Base-by-base conservation (phyloP, 202 grass and related monocot species). In the Musa balbisiana region DNA sequence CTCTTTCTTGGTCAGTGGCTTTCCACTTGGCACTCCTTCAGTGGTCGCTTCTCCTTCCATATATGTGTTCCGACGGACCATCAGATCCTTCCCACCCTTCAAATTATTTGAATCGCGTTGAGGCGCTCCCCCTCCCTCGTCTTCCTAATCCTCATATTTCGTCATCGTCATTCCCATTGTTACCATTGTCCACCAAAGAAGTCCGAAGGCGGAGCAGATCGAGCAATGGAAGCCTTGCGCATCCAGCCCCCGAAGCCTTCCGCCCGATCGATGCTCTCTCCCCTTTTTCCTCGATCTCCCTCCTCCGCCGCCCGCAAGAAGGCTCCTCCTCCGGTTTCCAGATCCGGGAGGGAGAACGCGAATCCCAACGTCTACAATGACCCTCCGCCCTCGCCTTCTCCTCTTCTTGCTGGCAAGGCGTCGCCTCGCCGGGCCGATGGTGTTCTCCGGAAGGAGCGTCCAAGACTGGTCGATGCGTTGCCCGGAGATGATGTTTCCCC, bases 301-400 rank as follows among this genome's bases (percentile, higher is more conserved):
- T 51, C 67, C 63, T 1, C 23, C 16, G 27, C 51, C 4, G 55
- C 26, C 2, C 25, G 16, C 26, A 60, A 21, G 54, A 75, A 60
- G 53, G 9, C 27, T 9, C 10, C 54, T 20, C 55, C 26, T 75
- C 55, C 1, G 23, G 25, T 26, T 75, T 29, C 73, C 11, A 60
- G 26, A 75, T 75, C 53, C 9, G 73, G 73, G 3, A 58, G 73
- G 16, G 73, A 75, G 73, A 75, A 75, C 73, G 16, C 12, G 54
- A 16, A 75, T 15, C 73, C 55, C 26, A 75, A 75, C 73, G 16
- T 21, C 2, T 26, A 75, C 54, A 60, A 20, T 27, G 73, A 49
- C 9, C 26, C 16, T n/a, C 73, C 73, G 17, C 33, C 22, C 55
- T 75, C n/a, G 51, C 51, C 53, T 3, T 53, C 67, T 70, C 49